Percentiles rank a stretch among this genome's conserved stretches.
Conservation (phyloP, 2,329 filamentous ascomycete genomes). For the Pleomassaria siparia region DNA sequence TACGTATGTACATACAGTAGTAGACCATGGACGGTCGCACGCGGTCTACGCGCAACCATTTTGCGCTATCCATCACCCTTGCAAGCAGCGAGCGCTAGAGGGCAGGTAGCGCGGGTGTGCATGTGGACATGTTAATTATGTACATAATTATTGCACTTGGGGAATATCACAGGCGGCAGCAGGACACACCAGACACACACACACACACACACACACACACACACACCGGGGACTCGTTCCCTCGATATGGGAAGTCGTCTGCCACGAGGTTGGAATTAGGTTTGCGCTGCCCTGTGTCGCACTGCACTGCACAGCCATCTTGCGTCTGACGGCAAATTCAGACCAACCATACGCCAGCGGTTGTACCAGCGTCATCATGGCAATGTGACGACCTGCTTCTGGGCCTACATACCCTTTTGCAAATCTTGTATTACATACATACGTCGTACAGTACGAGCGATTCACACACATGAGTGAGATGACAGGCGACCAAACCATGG, state of each 20-base stretch:
- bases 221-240: slow-evolving; percentile 1
- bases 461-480: not conserved
- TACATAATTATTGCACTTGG: slow-evolving; percentile 1
- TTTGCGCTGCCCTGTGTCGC: slow-evolving; percentile 15
- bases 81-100: slow-evolving; percentile 23
- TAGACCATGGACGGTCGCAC: slow-evolving; percentile 16
- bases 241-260: not conserved
- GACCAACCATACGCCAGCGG: not conserved
- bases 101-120: not conserved
- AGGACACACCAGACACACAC: not conserved
- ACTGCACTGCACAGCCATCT: not conserved
- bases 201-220: too few species aligned
- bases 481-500: slow-evolving; percentile 1
- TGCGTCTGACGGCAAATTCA: not conserved
- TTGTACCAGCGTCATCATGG: not conserved
- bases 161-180: not conserved
- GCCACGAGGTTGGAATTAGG: slow-evolving; percentile 19
- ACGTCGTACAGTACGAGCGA: too few species aligned
- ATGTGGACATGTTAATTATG: not conserved
- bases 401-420: too few species aligned
- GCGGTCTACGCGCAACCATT: slow-evolving; percentile 24
- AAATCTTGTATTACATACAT: too few species aligned
- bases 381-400: too few species aligned
- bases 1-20: too few species aligned
- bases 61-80: slow-evolving; percentile 36